Base-by-base conservation (phyloP, 129 eudicot genomes). In the Lactuca sativa region DNA sequence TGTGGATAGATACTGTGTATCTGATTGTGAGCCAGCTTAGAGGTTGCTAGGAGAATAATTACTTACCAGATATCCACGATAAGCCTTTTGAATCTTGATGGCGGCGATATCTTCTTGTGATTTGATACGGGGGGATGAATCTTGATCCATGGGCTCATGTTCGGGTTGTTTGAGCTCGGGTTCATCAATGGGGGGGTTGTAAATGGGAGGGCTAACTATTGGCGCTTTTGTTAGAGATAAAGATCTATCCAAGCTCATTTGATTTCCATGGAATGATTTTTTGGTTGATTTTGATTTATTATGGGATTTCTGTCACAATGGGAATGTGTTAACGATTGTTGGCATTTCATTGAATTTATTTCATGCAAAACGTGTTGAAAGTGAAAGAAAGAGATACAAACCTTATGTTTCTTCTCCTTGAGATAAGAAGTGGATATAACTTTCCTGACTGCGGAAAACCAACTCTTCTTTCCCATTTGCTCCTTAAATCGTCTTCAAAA, bases 401-500 rank as follows among this genome's bases (percentile, higher is more conserved):
- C 87, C 82, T 82, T 72, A 12, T 69, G 74, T 67, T 70, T 83
- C 69, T 86, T 86, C 62, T 79, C 77, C 70, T 77, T 89, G 61
- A 85, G 55, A 52, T 43, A 53, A 62, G 83, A 84, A 76, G 82
- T 86, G 73, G 74, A 70, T 21, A 89, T 49, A 74, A 77, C 92
- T 70, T 82, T 86, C 80, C 71, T 88, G 69, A 85, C 86, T 62
- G 86, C 86, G 63, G 85, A 82, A 74, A 88, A 59, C 96, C 88
- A 85, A 61, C 91, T 74, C 81, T 79, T 88, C 85, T 83, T 88
- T 78, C 91, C 89, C 96, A 88, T 88, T 75, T 80, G 9, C 56
- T 56, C 75, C 70, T 81, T 71, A 83, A 76, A 57, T 79, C 74
- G 78, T 66, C 87, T 84, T 57, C n/a, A 60, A 60, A 71, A 43